phyloP scores from a whole-genome alignment of 2,329 filamentous ascomycete genomes.

The Chaetomiaceae sp. region DNA sequence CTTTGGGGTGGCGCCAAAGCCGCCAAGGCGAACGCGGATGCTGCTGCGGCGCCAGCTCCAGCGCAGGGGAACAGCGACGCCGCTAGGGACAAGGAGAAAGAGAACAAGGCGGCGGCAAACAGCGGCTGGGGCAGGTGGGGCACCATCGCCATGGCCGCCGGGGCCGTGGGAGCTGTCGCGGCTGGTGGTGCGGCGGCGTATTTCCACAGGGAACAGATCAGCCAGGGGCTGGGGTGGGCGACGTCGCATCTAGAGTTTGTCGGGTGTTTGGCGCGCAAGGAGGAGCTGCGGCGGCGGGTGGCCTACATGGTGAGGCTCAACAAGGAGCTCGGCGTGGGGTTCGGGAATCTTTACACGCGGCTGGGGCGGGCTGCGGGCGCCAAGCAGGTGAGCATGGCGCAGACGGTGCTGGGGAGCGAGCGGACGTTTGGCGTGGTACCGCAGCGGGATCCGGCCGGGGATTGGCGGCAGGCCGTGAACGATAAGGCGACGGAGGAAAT shows the following conservation, averaged over 20 bases:
- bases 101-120: constrained; percentile 34
- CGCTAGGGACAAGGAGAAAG: constrained; percentile 32
- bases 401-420: constrained; percentile 60
- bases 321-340: constrained; percentile 65
- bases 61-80: constrained; percentile 1
- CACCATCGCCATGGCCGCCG: constrained; percentile 79
- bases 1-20: constrained; percentile 56
- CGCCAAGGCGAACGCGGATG: constrained; percentile 26
- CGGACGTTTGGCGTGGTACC: constrained; percentile 89
- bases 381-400: constrained; percentile 47
- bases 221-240: constrained; percentile 73
- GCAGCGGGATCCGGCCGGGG: constrained; percentile 44
- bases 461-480: constrained; percentile 72
- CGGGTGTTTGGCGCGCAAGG: constrained; percentile 77
- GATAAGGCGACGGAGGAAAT: constrained; percentile 75
- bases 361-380: constrained; percentile 65
- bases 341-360: constrained; percentile 81
- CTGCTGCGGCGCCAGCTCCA: constrained; percentile 36
- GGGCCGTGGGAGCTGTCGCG: constrained; percentile 75
- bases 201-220: constrained; percentile 75
- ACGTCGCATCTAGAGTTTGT: constrained; percentile 91
- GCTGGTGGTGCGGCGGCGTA: constrained; percentile 84
- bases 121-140: constrained; percentile 72
- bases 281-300: constrained; percentile 74
- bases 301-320: constrained; percentile 62